phyloP scores from a whole-genome alignment of 768 basidiomycete genomes.

The Pholiota microspora region DNA sequence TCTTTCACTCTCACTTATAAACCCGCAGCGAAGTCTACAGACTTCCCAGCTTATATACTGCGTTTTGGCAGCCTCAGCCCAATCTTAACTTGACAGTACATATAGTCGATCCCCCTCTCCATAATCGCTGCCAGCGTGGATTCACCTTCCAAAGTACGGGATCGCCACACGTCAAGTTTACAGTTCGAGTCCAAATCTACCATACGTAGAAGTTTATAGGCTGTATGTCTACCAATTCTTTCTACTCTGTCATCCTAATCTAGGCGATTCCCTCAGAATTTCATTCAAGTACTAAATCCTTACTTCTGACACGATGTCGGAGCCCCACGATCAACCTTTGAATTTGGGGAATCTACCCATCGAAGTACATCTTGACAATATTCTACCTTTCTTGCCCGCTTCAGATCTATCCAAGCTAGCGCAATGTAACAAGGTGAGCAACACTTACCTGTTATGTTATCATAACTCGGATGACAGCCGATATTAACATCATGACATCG shows the following conservation, averaged over 20 bases:
- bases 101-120: background rate
- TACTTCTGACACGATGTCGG: background rate
- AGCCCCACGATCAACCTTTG: constrained; percentile 21
- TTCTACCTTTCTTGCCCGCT: constrained; percentile 57
- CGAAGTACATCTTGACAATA: constrained; percentile 75
- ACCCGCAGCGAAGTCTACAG: background rate
- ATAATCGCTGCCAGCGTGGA: background rate
- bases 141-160: background rate
- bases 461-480: too few relatives aligned
- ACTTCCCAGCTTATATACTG: background rate
- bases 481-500: background rate
- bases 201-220: background rate
- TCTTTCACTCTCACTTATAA: background rate
- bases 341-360: constrained; percentile 52
- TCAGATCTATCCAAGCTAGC: constrained; percentile 57
- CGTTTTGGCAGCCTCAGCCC: background rate
- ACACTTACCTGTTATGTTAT: too few relatives aligned
- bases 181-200: too few relatives aligned
- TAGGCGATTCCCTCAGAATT: background rate
- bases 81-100: background rate
- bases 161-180: background rate
- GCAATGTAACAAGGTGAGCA: constrained; percentile 59
- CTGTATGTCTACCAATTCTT: background rate
- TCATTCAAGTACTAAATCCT: too few relatives aligned
- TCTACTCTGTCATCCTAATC: background rate